A percentile compares a stretch with the other conserved stretches of the same genome.
Evolutionary conservation across 495 filamentous ascomycete species (phyloP).

Genomic region (Penicillium pulvis): DNA sequence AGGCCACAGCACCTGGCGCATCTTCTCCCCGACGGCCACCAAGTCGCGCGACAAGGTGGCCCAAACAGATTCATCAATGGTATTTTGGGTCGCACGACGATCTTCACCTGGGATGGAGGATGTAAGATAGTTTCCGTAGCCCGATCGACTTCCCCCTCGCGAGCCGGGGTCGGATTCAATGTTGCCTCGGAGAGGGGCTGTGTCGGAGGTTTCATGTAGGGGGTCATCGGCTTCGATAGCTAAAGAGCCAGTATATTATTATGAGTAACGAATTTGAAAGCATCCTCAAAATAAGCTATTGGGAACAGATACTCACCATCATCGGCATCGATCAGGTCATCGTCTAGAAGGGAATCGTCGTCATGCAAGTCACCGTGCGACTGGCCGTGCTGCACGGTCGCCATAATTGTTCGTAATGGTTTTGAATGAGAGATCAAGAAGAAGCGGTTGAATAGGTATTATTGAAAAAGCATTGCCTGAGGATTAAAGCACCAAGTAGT

Average conservation of each 20-base stretch:
- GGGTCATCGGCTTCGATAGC: constrained; percentile 95
- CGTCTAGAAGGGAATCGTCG: constrained; percentile 73
- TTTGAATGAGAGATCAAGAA: constrained; percentile 2
- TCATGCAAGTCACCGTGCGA: constrained; percentile 39
- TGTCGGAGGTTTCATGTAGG: constrained; percentile 66
- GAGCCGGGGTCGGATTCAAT: constrained; percentile 61
- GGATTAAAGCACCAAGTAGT: not conserved
- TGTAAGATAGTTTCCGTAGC: constrained; percentile 68
- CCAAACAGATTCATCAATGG: constrained; percentile 97
- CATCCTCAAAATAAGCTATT: not conserved
- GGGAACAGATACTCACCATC: constrained; percentile 62
- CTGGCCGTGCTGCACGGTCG: constrained; percentile 44
- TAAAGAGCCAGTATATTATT: constrained; percentile 24
- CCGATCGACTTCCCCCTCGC: constrained; percentile 43
- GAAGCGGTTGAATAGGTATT: not conserved
- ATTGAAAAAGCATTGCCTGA: constrained; percentile 21
- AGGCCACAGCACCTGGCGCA: constrained; percentile 96
- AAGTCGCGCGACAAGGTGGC: constrained; percentile 89
- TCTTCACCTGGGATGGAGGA: constrained; percentile 91
- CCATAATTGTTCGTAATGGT: constrained; percentile 40
- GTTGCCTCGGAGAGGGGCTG: constrained; percentile 77
- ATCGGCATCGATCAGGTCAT: constrained; percentile 94
- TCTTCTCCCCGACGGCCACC: constrained; percentile 92
- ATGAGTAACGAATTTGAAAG: not conserved
- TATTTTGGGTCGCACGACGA: constrained; percentile 87